Evolutionary conservation across 1,284 basidiomycete genomes (phyloP).

Genomic region (Ustilago shanxiensis): DNA sequence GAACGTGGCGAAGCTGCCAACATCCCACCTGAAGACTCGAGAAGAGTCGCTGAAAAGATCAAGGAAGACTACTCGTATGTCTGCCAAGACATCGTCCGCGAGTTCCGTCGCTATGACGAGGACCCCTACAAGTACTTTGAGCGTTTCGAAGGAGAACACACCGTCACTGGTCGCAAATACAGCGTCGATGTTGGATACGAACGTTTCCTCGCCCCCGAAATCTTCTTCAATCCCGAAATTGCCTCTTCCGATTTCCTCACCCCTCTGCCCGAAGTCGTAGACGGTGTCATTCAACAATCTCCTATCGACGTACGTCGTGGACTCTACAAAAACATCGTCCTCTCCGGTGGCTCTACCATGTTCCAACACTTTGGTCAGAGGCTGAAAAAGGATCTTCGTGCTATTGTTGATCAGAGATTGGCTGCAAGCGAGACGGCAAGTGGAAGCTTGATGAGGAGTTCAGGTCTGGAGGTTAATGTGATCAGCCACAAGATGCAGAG

Average conservation of each 20-base stretch:
- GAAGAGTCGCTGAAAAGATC: constrained; percentile 90
- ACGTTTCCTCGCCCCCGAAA: constrained; percentile 97
- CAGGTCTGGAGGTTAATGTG: constrained; percentile 75
- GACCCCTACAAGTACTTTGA: constrained; percentile 98
- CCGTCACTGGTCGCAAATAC: constrained; percentile 92
- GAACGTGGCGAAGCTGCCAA: constrained; percentile 91
- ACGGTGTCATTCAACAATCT: constrained; percentile 93
- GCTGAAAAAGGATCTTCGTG: constrained; percentile 93
- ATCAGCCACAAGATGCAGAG: constrained; percentile 98
- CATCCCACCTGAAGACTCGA: constrained; percentile 96
- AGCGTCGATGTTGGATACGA: constrained; percentile 95
- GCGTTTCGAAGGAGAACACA: constrained; percentile 91
- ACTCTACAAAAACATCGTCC: constrained; percentile 96
- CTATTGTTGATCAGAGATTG: constrained; percentile 90
- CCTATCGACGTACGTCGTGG: constrained; percentile 95
- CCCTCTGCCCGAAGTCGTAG: constrained; percentile 95
- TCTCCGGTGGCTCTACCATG: constrained; percentile 96
- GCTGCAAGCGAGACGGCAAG: constrained; percentile 82
- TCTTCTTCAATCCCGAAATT: constrained; percentile 99
- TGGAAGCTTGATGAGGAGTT: constrained; percentile 78
- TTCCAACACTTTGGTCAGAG: constrained; percentile 97
- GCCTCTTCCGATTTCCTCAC: constrained; percentile 98
- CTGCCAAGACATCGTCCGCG: constrained; percentile 98
- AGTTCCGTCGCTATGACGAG: constrained; percentile 96
- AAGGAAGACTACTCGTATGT: constrained; percentile 98